Base-by-base conservation (phyloP, 2,329 filamentous ascomycete species). In the Fusarium chuoi region DNA sequence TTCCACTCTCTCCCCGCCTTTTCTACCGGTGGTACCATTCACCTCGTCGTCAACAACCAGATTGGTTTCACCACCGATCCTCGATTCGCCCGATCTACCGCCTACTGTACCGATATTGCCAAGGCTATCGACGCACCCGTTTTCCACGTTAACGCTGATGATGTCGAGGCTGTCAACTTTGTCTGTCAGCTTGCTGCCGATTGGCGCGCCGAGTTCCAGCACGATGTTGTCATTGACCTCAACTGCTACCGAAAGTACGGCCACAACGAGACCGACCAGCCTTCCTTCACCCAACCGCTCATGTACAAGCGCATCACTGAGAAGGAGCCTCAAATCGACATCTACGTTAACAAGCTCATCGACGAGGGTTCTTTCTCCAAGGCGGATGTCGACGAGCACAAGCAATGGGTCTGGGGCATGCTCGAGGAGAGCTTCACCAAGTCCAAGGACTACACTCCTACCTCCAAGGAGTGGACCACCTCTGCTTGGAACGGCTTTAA, bases 401-500 rank as follows among this genome's bases (percentile, higher is more conserved):
- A 97, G 89, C 94, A 97, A 83, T 99, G 96, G 96, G 96, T 98
- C 68, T 99, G 96, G 96, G 94, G 94, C 71, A 98, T 98, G 95
- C 89, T 99, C 65, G 96, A 98, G 81, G 96, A 98, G 84, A 98
- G 95, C 86, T 99, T 98, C 84, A 89, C 94, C 79, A 95, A 96
- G 85, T 98, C 95, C 85, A 98, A 97, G 85, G 96, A 99, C 80
- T 99, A 99, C 85, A 93, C 96, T 83, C 94, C 96, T 51, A 97
- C 94, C 45, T 94, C 95, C 75, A 97, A 98, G 86, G 96, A 99
- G 85, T 99, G 96, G 96, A 91, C 98, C 77, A 98, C 96, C 14
- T 98, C 95, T 58, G 96, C 96, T 64, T 99, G 96, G 96, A 97
- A 99, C 86, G 96, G 96, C 72, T 98, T 99, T 91, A 98, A 98